Evolutionary conservation across 148 eudicot species (phyloP).

Genomic region (Rhododendron vialii): DNA sequence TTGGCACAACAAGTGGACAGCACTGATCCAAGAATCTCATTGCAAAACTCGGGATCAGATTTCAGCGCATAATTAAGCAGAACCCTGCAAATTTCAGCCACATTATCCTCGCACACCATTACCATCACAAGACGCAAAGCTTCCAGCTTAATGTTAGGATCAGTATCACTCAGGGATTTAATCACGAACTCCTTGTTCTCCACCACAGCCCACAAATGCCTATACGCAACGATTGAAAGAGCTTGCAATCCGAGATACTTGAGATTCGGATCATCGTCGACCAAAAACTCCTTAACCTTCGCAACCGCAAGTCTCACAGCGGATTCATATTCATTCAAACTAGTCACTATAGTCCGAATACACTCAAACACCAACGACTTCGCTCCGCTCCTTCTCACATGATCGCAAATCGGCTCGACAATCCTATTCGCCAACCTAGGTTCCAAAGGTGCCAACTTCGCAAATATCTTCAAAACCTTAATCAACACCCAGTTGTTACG

Average conservation of each 20-base stretch:
- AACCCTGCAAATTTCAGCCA: conserved; percentile 57
- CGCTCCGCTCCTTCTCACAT: conserved; percentile 60
- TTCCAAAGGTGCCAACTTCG: conserved; percentile 69
- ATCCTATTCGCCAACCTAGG: conserved; percentile 80
- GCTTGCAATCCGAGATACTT: conserved; percentile 78
- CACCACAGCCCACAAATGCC: conserved; percentile 58
- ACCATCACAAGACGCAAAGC: conserved; percentile 74
- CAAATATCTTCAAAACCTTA: conserved; percentile 87
- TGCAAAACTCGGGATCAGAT: conserved; percentile 79
- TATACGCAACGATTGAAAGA: conserved; percentile 42
- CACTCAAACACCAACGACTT: conserved; percentile 88
- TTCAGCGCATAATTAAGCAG: conserved; percentile 69
- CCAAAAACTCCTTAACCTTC: conserved; percentile 62
- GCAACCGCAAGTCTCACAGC: conserved; percentile 67
- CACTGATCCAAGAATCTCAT: conserved; percentile 64
- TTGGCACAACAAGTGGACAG: conserved; percentile 60
- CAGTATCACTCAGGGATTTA: conserved; percentile 64
- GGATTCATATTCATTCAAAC: conserved; percentile 61
- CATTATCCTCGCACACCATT: conserved; percentile 82
- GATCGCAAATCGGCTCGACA: conserved; percentile 85
- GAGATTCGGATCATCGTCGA: conserved; percentile 69
- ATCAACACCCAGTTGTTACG: conserved; percentile 94
- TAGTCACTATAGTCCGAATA: conserved; percentile 58
- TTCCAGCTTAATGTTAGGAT: conserved; percentile 60
- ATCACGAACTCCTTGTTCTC: conserved; percentile 76